Base-by-base conservation (phyloP, 371 early-diverging fungal species). In the Coemansia sp. region DNA sequence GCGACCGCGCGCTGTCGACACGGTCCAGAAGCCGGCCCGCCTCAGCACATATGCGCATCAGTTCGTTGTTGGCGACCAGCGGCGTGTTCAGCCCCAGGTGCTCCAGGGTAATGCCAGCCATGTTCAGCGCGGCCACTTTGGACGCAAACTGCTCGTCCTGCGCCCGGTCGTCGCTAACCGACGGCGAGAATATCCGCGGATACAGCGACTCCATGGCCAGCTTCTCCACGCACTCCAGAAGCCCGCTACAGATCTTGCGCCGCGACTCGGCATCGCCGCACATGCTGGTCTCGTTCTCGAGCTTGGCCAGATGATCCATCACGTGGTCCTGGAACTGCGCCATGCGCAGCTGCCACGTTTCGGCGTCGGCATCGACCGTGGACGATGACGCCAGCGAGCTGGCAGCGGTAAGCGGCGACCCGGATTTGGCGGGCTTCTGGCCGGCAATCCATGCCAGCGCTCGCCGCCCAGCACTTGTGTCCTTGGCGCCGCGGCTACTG, bases 91-190 rank as follows among this genome's bases (percentile, higher is more conserved):
- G 81, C 0, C 88, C 88, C 48, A 89, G 62, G 57, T 89, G 86
- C 0, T 74, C 78, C 34, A 87, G 65, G 7, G 79, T 68, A 34
- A 89, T 60, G 16, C 85, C 88, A 11, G 87, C 69, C 41, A 87
- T 61, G 52, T 86, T 87, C 11, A 89, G 68, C n/a, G 89, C 89
- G 2, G 87, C 87, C 40, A 88, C 86, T 40, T 86, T 84, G 57
- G 87, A 86, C 47, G 84, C 86, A 11, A 88, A 64, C 45, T 83
- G 85, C 62, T 87, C 87, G 48, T 88, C 89, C 38, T 81, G 84
- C 67, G 80, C 67, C 1, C 80, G 75, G 53, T 87, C 89, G 62
- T 85, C 85, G 39, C 73, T 57, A n/a, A 56, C 26, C 41, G 35
- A 26, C 1, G 73, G 76, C 36, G 76, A 54, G 16, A 76, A 76